Conservation (phyloP, 441 rosid genomes). For the Pelargonium citronellum region DNA sequence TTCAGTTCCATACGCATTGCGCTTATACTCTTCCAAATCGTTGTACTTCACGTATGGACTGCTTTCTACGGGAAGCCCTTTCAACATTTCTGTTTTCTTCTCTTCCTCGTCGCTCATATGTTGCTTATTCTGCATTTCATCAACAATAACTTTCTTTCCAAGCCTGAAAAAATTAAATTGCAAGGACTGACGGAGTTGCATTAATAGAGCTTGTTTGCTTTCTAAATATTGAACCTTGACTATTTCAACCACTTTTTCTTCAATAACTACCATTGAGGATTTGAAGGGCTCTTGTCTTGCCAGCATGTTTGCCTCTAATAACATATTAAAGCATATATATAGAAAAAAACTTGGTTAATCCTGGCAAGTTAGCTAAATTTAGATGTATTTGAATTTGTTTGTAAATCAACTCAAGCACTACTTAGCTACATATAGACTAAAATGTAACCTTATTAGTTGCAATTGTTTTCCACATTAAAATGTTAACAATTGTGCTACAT, state of each 20-base stretch:
- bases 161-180: background rate
- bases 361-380: background rate
- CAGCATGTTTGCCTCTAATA: background rate
- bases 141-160: background rate
- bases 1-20: constrained; percentile 30
- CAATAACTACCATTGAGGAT: background rate
- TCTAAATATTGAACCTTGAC: background rate
- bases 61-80: constrained; percentile 26
- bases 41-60: constrained; percentile 33
- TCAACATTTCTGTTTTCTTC: constrained; percentile 6
- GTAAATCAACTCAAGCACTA: too few species aligned
- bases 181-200: background rate
- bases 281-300: background rate
- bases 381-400: background rate
- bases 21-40: constrained; percentile 41
- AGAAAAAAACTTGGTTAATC: background rate
- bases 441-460: too few species aligned
- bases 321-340: background rate
- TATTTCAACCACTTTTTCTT: background rate
- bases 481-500: too few species aligned
- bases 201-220: background rate
- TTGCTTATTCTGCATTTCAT: background rate
- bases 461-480: too few species aligned
- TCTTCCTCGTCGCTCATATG: background rate
- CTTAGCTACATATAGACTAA: too few species aligned